Evolutionary conservation across 1,284 basidiomycete species (phyloP), one percentile per base, ranked within the genome.

Genomic region (Meripilus lineatus): DNA sequence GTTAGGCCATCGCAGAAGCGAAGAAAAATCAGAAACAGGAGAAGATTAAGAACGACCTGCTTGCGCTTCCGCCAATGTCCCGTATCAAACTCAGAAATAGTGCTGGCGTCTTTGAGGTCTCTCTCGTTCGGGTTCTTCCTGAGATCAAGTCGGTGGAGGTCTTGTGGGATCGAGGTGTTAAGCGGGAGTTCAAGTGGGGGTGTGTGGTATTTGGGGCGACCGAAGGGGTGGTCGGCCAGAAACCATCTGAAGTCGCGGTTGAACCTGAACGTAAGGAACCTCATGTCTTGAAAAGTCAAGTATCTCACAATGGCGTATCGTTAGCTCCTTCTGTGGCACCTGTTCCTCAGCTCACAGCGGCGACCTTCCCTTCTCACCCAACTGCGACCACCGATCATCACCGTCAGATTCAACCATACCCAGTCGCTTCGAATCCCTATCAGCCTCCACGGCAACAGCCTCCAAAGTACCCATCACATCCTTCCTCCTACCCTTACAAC

Each of bases 61-160:
- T 89, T 32, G 75, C 79, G 1, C 69, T 95, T 20, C 74, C 80
- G 3, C 64, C 69, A 0, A 83, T 86, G 66, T 69, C 82, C 17
- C 75, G 81, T 14, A 83, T 94, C 70, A 89, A 90, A 64, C 74
- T 94, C 51, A 84, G 87, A 40, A 78, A 83, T 35, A 81, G 75
- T 52, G 74, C 85, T 10, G 89, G 88, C 3, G 80, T 84, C 11
- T 91, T 87, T 56, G 88, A 92, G 60, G 88, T 91, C 3, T 81
- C 80, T 7, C 67, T 91, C 32, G 58, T 89, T 10, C 71, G 79
- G 39, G 79, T 89, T 15, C 66, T 85, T 32, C 83, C 87, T 50
- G 81, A 81, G 48, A 74, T 70, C 2, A 69, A 75, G 40, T 79
- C 77, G 8, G 79, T 92, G 1, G 81, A 87, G 55, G 88, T 93